These are phyloP conservation scores for Panaeolus cyanescens DNA, from an alignment of 768 basidiomycete species.

Conservation along the genomic window DNA sequence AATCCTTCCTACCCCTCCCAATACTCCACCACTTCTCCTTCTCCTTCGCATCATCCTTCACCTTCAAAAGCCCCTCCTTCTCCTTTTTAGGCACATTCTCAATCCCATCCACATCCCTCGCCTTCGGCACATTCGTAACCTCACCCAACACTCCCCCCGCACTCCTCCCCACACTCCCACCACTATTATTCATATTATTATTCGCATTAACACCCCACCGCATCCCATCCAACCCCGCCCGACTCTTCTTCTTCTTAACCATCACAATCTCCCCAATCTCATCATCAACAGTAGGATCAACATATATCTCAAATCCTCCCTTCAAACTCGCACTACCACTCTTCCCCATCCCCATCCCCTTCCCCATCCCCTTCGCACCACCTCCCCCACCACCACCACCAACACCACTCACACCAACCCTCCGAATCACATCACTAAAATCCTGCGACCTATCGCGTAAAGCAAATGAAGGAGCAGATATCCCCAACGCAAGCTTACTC, in stretches of 20 bases:
- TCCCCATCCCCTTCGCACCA: neutral
- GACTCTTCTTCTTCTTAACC: slow-evolving; percentile 77
- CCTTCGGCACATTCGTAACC: slow-evolving; percentile 54
- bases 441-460: slow-evolving; percentile 43
- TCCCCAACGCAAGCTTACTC: slow-evolving; percentile 53
- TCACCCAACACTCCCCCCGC: slow-evolving; percentile 57
- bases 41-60: slow-evolving; percentile 32
- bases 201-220: slow-evolving; percentile 65
- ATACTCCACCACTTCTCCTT: slow-evolving; percentile 84
- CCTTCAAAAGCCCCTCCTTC: slow-evolving; percentile 32
- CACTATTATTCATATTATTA: slow-evolving; percentile 76
- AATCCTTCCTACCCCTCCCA: slow-evolving; percentile 71
- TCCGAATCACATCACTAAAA: slow-evolving; percentile 61
- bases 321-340: slow-evolving; percentile 23
- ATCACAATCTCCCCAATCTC: slow-evolving; percentile 71
- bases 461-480: slow-evolving; percentile 12
- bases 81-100: slow-evolving; percentile 15
- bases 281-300: slow-evolving; percentile 65
- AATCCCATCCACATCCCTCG: slow-evolving; percentile 16
- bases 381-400: too few species aligned
- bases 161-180: slow-evolving; percentile 59
- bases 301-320: slow-evolving; percentile 71
- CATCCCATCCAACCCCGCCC: slow-evolving; percentile 60
- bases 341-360: neutral
- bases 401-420: slow-evolving; percentile 40